Evolutionary conservation across 768 basidiomycete species (phyloP).

Genomic region (Dioszegia hungarica): DNA sequence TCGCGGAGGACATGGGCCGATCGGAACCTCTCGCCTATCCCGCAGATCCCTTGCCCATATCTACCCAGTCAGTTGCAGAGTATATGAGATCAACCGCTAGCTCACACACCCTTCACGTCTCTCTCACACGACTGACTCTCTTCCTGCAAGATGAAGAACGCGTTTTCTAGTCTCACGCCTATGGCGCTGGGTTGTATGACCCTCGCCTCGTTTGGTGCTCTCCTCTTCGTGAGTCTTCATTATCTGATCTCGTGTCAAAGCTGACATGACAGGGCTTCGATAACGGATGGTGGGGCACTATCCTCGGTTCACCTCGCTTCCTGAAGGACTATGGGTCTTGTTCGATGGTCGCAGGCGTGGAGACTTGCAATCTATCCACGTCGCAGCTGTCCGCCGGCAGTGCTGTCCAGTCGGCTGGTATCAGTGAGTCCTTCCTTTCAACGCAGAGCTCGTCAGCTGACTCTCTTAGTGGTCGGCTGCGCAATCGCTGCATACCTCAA

Average conservation of each 20-base stretch:
- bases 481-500: conserved; percentile 19
- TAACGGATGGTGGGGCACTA: conserved; percentile 35
- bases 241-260: background rate
- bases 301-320: conserved; percentile 19
- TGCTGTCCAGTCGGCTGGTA: conserved; percentile 17
- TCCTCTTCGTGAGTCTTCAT: conserved; percentile 6
- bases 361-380: conserved; percentile 15
- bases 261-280: conserved; percentile 11
- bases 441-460: background rate
- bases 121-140: too few relatives aligned
- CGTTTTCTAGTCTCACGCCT: background rate
- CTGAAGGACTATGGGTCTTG: conserved; percentile 16
- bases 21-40: too few relatives aligned
- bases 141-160: conserved; percentile 2
- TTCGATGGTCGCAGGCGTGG: conserved; percentile 10
- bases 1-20: too few relatives aligned
- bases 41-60: too few relatives aligned
- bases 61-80: too few relatives aligned
- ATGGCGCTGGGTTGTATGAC: conserved; percentile 2
- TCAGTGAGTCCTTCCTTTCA: conserved; percentile 8
- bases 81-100: too few relatives aligned
- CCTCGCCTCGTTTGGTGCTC: conserved; percentile 13
- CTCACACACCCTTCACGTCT: too few relatives aligned
- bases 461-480: conserved; percentile 13
- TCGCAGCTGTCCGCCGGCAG: conserved; percentile 16